A percentile compares a stretch with the other conserved stretches of the same genome.
Conservation (phyloP, 2,329 filamentous ascomycete species). For the Alternaria ethzedia region DNA sequence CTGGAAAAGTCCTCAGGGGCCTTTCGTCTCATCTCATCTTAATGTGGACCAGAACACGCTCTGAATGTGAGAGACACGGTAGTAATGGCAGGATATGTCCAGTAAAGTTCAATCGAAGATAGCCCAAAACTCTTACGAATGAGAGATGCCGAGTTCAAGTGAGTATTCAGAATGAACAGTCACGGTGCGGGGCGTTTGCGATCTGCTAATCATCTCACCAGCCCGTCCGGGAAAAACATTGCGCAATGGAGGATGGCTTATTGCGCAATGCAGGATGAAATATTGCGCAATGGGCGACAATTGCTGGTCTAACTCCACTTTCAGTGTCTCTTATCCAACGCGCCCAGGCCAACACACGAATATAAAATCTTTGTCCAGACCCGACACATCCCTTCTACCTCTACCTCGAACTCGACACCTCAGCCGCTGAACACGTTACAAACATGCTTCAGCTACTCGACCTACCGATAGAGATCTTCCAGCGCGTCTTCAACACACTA, state of each 20-base stretch:
- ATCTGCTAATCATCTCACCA: background rate
- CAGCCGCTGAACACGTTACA: background rate
- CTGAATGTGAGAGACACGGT: no score
- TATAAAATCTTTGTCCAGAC: background rate
- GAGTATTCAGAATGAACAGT: accelerated
- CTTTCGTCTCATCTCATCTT: no score
- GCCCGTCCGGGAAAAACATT: background rate
- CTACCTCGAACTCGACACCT: background rate
- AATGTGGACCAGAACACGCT: no score
- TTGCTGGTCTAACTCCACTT: background rate
- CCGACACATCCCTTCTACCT: background rate
- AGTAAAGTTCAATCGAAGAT: no score
- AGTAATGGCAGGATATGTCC: no score
- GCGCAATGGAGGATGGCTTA: background rate
- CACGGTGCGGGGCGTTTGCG: background rate
- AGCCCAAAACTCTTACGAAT: no score
- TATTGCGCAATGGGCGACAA: background rate
- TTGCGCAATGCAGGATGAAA: background rate
- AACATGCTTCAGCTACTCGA: background rate
- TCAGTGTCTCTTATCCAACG: background rate
- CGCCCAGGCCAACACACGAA: background rate
- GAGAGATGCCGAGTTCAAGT: background rate
- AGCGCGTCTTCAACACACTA: background rate
- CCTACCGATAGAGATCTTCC: background rate
- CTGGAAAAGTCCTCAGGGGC: no score